Percentiles rank a stretch among this genome's conserved stretches.
These are phyloP conservation scores for Leccinum fuscescens DNA, from an alignment of 1,284 basidiomycete genomes.

Conservation along the genomic window DNA sequence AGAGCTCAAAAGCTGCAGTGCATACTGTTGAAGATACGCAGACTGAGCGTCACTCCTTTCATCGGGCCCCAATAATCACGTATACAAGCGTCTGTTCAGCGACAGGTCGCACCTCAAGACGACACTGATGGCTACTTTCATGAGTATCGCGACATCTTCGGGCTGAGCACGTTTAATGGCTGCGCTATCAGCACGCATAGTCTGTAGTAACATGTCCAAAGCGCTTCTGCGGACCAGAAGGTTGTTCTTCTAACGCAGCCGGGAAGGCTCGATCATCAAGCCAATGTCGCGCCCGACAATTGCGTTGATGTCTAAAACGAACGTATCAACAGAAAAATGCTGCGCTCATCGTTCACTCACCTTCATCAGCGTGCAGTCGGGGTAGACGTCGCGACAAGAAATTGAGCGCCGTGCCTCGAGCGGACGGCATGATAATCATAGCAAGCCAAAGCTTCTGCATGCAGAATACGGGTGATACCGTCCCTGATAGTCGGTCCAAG, in stretches of 20 bases:
- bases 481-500: conserved; percentile 79
- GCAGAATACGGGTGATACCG: conserved; percentile 86
- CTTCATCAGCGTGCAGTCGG: conserved; percentile 64
- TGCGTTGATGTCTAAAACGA: conserved; percentile 59
- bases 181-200: conserved; percentile 70
- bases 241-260: conserved; percentile 87
- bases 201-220: conserved; percentile 78
- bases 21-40: conserved; percentile 66
- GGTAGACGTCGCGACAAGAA: conserved; percentile 83
- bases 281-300: conserved; percentile 87
- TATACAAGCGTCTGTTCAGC: conserved; percentile 88
- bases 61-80: conserved; percentile 86
- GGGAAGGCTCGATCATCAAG: conserved; percentile 91
- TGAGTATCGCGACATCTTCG: conserved; percentile 72
- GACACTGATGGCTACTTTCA: conserved; percentile 77
- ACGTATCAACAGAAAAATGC: conserved; percentile 6
- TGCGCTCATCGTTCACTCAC: conserved; percentile 35
- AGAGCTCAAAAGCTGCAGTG: conserved; percentile 63
- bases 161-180: conserved; percentile 63
- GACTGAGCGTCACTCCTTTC: conserved; percentile 76
- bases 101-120: conserved; percentile 92
- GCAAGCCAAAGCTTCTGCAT: conserved; percentile 94
- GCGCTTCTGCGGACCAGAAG: conserved; percentile 81
- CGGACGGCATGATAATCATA: conserved; percentile 86
- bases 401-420: conserved; percentile 85